A percentile compares a stretch with the other conserved stretches of the same genome.
Evolutionary conservation across 257 asterid genomes (phyloP).

Genomic region (Nicotiana obtusifolia): DNA sequence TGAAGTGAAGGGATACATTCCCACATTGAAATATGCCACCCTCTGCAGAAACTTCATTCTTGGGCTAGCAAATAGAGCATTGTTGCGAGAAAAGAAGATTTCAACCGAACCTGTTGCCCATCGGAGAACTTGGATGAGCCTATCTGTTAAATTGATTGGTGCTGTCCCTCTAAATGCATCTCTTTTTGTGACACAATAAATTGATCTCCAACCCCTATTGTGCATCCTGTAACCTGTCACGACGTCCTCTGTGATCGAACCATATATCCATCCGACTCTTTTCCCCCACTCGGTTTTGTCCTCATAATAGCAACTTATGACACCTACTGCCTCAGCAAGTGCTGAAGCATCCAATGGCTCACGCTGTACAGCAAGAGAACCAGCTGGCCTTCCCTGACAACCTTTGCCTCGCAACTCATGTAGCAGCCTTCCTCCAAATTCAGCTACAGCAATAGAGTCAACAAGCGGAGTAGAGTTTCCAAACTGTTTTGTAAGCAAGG

Average conservation of each 20-base stretch:
- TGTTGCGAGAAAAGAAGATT: conserved; percentile 83
- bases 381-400: conserved; percentile 66
- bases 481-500: conserved; percentile 52
- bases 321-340: conserved; percentile 74
- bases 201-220: conserved; percentile 84
- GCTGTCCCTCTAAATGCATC: conserved; percentile 97
- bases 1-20: conserved; percentile 85
- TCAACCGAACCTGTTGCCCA: conserved; percentile 99
- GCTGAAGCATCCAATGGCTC: conserved; percentile 88
- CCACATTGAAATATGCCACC: conserved; percentile 84
- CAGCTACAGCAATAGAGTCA: conserved; percentile 82
- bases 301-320: conserved; percentile 78
- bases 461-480: conserved; percentile 62
- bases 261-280: conserved; percentile 93
- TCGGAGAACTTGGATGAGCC: conserved; percentile 78
- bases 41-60: conserved; percentile 83
- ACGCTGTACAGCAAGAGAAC: conserved; percentile 74
- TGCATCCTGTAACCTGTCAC: conserved; percentile 95
- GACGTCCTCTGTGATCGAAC: conserved; percentile 84
- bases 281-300: conserved; percentile 90
- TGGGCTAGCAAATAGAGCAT: conserved; percentile 65
- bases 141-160: conserved; percentile 82
- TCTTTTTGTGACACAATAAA: conserved; percentile 70
- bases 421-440: conserved; percentile 76
- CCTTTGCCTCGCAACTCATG: conserved; percentile 81